A percentile compares a stretch with the other conserved stretches of the same genome.
Evolutionary conservation across 306 rosid species (phyloP).

Genomic region (Vicia faba): DNA sequence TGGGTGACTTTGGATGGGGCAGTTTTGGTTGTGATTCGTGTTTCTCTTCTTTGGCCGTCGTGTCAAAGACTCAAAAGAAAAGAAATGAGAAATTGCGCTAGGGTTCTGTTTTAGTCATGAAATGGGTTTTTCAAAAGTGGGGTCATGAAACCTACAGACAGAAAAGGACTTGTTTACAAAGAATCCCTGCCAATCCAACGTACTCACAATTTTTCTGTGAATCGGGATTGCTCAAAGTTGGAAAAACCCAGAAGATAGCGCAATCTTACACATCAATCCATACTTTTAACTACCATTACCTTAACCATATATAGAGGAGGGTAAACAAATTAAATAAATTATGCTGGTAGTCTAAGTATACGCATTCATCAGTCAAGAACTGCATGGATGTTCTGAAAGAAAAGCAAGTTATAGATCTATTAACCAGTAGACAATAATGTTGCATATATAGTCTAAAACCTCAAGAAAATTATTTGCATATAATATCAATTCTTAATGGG

Average conservation of each 20-base stretch:
- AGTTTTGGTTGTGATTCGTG: not conserved
- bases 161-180: not conserved
- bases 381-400: constrained; percentile 27
- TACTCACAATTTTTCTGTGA: not conserved
- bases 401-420: constrained; percentile 9
- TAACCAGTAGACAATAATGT: constrained; percentile 4
- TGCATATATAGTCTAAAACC: constrained; percentile 6
- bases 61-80: not conserved
- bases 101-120: not conserved
- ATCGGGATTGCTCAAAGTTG: not conserved
- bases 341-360: constrained; percentile 18
- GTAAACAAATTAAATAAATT: constrained; percentile 9
- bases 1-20: not conserved
- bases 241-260: not conserved
- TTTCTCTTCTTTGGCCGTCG: not conserved
- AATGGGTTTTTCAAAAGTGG: not conserved
- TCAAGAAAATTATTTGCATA: not conserved
- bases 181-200: not conserved
- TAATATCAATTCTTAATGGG: too few species aligned
- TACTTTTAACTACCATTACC: not conserved
- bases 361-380: constrained; percentile 16
- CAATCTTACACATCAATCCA: not conserved
- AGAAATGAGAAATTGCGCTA: not conserved
- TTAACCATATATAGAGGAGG: constrained; percentile 9
- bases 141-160: not conserved